Evolutionary conservation across 1,284 basidiomycete genomes (phyloP).

Genomic region (Malassezia globosa): DNA sequence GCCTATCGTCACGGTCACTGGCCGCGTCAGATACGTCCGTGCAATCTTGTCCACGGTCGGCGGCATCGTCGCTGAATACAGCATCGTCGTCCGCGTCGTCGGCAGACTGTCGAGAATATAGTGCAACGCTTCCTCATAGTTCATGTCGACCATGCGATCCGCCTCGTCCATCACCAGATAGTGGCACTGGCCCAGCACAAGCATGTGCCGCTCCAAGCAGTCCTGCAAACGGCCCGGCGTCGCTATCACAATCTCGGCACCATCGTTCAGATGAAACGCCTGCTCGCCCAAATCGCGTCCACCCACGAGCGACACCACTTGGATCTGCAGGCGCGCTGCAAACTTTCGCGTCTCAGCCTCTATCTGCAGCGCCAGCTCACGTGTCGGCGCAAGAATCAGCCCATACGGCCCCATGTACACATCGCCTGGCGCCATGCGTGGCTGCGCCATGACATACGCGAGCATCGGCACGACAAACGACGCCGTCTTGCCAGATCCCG

Average conservation of each 20-base stretch:
- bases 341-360: conserved; percentile 86
- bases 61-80: conserved; percentile 98
- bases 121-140: conserved; percentile 85
- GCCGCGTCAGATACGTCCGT: conserved; percentile 79
- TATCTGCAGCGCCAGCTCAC: conserved; percentile 95
- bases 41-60: conserved; percentile 85
- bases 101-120: conserved; percentile 91
- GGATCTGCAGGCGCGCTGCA: conserved; percentile 65
- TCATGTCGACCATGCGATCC: conserved; percentile 94
- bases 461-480: conserved; percentile 98
- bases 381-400: conserved; percentile 85
- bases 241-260: conserved; percentile 94
- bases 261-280: conserved; percentile 84
- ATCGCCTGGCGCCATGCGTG: conserved; percentile 76
- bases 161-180: conserved; percentile 99
- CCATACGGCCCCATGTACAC: conserved; percentile 86
- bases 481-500: conserved; percentile 90
- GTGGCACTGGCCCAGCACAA: conserved; percentile 88
- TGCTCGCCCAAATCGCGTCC: conserved; percentile 88
- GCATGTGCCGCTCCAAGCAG: conserved; percentile 84
- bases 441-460: conserved; percentile 75
- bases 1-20: conserved; percentile 92
- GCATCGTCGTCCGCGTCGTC: conserved; percentile 55
- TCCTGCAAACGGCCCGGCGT: conserved; percentile 96
- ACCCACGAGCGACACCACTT: conserved; percentile 90